A percentile compares a stretch with the other conserved stretches of the same genome.
Evolutionary conservation across 1,284 basidiomycete species (phyloP).

Genomic region (Boletellus deceptivus): DNA sequence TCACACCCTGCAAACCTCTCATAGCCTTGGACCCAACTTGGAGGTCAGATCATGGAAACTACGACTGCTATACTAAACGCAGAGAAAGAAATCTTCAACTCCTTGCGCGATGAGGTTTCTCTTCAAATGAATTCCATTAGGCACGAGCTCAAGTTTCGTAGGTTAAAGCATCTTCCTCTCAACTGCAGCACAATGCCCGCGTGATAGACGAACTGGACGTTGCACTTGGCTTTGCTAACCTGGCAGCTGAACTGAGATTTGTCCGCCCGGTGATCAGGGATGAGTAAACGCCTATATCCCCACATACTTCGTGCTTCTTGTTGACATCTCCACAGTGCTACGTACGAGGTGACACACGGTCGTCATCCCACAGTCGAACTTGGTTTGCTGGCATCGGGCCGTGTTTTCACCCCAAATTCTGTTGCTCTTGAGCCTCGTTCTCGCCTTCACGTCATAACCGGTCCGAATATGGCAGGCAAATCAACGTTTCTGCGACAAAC

Average conservation of each 20-base stretch:
- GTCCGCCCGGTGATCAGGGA: conserved; percentile 71
- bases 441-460: conserved; percentile 82
- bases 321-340: conserved; percentile 42
- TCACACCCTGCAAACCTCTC: conserved; percentile 17
- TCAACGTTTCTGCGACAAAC: conserved; percentile 91
- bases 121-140: not conserved
- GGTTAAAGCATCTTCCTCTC: conserved; percentile 59
- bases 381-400: conserved; percentile 73
- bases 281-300: conserved; percentile 52
- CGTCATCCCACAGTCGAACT: conserved; percentile 94
- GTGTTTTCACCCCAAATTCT: conserved; percentile 83
- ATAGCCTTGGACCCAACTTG: conserved; percentile 78
- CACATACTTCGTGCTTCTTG: not conserved
- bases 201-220: conserved; percentile 91
- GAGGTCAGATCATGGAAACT: conserved; percentile 59
- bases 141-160: conserved; percentile 30
- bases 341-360: conserved; percentile 72
- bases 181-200: conserved; percentile 72
- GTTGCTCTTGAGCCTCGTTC: conserved; percentile 59
- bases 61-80: conserved; percentile 51
- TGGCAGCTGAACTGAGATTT: conserved; percentile 80
- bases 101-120: conserved; percentile 63
- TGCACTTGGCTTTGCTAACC: conserved; percentile 75
- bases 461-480: conserved; percentile 97
- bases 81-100: conserved; percentile 72